Base-by-base conservation (phyloP, 2,329 filamentous ascomycete genomes). In the Phoma sp. region DNA sequence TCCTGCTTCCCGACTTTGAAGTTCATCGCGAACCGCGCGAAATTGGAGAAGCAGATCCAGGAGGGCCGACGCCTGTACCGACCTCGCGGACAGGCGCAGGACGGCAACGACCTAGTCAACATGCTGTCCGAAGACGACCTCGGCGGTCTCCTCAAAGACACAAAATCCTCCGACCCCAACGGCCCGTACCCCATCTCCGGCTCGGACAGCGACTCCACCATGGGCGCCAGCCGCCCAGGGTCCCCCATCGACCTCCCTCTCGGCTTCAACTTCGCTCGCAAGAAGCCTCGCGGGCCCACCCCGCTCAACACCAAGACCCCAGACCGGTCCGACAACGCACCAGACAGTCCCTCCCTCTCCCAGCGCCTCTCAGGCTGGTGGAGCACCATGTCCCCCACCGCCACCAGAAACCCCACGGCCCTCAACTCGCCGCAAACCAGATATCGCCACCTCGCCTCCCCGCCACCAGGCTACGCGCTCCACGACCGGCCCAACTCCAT, bases 1-100 rank as follows among this genome's bases (percentile, higher is more conserved):
- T 92, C 90, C 60, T 86, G 90, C 1, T 99, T 96, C 71, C 91
- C 95, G 0, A 96, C 95, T 73, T 81, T 99, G 45, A 91, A 95
- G 70, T 99, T 98, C 70, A 86, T 98, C 55, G 85, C 84, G 22
- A 99, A 99, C 72, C 80, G 95, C 45, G 84, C 97, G 63, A 91
- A 91, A 67, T 81, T 97, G 8, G 95, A 99, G 77, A 82, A 88
- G 44, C 71, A 85, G 7, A 85, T 88, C 43, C 80, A 85, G 57
- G 77, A 84, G 61, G 85, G 85, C 2, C 73, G 86, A 1, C 72
- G 76, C n/a, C 73, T 75, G 21, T 78, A 75, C 36, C 73, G 71
- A 19, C 64, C 68, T 25, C 62, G 63, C 6, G 62, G 72, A 9
- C 58, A 57, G 27, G 69, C 74, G 44, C 62, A 60, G 25, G 70